Conservation (phyloP, 2,329 filamentous ascomycete genomes). For the Neopestalotiopsis sp. region DNA sequence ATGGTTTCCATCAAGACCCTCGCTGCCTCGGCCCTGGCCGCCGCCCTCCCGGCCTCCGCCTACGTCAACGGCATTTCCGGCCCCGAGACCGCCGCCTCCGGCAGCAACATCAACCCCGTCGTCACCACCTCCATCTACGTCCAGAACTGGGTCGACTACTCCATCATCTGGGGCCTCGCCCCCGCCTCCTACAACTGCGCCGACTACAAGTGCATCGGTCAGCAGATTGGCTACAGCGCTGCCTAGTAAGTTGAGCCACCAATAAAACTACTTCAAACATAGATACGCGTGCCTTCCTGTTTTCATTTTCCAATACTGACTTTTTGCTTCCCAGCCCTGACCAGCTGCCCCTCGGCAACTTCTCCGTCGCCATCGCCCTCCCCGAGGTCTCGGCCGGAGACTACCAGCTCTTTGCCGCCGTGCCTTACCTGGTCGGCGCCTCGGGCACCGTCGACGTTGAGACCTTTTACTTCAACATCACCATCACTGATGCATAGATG, state of each 20-base stretch:
- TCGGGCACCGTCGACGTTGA: slow-evolving; percentile 29
- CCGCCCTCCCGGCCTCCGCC: slow-evolving; percentile 29
- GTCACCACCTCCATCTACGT: slow-evolving; percentile 37
- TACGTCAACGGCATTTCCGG: slow-evolving; percentile 31
- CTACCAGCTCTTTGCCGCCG: slow-evolving; percentile 32
- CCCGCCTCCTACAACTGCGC: slow-evolving; percentile 23
- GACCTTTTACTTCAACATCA: slow-evolving; percentile 27
- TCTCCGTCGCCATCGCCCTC: slow-evolving; percentile 27
- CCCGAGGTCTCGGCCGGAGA: slow-evolving; percentile 28
- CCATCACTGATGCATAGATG: slow-evolving; percentile 19
- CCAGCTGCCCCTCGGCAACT: slow-evolving; percentile 19
- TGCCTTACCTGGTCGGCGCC: slow-evolving; percentile 36
- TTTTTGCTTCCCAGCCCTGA: too few species aligned
- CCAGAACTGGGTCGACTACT: slow-evolving; percentile 41
- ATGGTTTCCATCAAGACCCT: slow-evolving; percentile 36
- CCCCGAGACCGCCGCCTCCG: slow-evolving; percentile 31
- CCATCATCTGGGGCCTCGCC: slow-evolving; percentile 37
- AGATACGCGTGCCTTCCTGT: too few species aligned
- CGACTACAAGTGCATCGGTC: slow-evolving; percentile 33
- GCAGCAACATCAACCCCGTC: slow-evolving; percentile 31
- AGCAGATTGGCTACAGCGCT: slow-evolving; percentile 34
- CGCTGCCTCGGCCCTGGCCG: slow-evolving; percentile 28
- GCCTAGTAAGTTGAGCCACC: slow-evolving; percentile 28
- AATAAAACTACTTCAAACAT: too few species aligned
- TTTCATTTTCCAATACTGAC: too few species aligned